phyloP scores from a whole-genome alignment of 2,329 filamentous ascomycete genomes.

The Domatiomyces globalis region DNA sequence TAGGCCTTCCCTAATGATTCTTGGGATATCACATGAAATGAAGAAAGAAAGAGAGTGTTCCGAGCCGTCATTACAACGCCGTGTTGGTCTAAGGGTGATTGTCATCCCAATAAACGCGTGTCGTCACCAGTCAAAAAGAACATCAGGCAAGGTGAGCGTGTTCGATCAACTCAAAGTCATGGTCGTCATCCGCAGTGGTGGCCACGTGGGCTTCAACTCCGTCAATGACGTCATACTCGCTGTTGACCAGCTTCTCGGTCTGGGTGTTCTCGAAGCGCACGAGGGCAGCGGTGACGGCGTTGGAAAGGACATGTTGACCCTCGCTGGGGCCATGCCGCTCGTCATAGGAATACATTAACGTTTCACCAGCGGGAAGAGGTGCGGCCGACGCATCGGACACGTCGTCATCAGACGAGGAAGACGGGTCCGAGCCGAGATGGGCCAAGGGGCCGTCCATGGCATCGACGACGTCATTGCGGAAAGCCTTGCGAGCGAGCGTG shows the following conservation, averaged over 20 bases:
- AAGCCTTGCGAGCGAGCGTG: conserved; percentile 16
- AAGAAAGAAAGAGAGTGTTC: conserved; percentile 1
- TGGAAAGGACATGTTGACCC: conserved; percentile 44
- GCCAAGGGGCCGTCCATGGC: conserved; percentile 19
- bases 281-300: conserved; percentile 43
- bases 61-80: neutral
- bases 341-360: conserved; percentile 42
- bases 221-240: conserved; percentile 42
- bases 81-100: neutral
- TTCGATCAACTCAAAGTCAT: conserved; percentile 31
- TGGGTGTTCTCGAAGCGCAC: conserved; percentile 46
- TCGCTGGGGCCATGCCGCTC: conserved; percentile 34
- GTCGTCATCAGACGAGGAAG: conserved; percentile 23
- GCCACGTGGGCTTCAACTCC: conserved; percentile 26
- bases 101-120: neutral
- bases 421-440: conserved; percentile 10
- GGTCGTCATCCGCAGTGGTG: conserved; percentile 21
- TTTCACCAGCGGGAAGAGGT: conserved; percentile 33
- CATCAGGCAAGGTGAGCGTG: conserved; percentile 19
- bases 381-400: conserved; percentile 29
- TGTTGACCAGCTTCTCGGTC: conserved; percentile 46
- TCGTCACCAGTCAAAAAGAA: neutral
- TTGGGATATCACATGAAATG: conserved; percentile 15
- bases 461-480: conserved; percentile 24
- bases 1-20: conserved; percentile 18